A percentile compares a stretch with the other conserved stretches of the same genome.
phyloP scores from a whole-genome alignment of 2,329 filamentous ascomycete genomes.

The Colletotrichum horii region DNA sequence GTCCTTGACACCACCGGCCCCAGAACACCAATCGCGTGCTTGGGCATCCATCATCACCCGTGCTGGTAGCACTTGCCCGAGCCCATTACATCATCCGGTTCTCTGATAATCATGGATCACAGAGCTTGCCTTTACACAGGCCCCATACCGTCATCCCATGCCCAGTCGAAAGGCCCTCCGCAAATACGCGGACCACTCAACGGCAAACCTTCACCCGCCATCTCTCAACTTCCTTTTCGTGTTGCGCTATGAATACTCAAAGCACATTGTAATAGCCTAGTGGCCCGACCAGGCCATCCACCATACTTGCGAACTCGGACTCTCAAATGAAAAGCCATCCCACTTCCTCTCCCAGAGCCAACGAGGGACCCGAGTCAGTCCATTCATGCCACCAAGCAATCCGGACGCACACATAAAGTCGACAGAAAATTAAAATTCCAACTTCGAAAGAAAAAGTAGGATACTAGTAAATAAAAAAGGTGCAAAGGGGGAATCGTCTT shows the following conservation, averaged over 20 bases:
- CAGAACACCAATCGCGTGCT: not conserved
- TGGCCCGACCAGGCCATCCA: not conserved
- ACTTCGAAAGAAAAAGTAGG: conserved; percentile 14
- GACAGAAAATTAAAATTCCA: conserved; percentile 4
- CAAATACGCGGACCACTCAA: conserved; percentile 1
- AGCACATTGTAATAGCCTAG: conserved; percentile 2
- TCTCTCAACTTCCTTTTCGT: conserved; percentile 19
- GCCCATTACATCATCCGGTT: not conserved
- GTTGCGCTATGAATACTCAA: conserved; percentile 15
- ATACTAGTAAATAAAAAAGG: conserved; percentile 23
- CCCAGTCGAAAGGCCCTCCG: not conserved
- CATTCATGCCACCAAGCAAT: not conserved
- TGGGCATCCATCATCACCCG: not conserved
- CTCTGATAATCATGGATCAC: not conserved
- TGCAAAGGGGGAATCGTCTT: conserved; percentile 21
- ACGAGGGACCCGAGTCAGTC: not conserved
- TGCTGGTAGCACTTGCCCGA: not conserved
- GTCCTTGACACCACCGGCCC: not conserved
- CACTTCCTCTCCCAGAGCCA: conserved; percentile 1
- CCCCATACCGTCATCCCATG: not conserved
- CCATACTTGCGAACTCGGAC: not conserved
- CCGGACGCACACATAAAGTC: not conserved
- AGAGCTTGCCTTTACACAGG: too few species aligned
- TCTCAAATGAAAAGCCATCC: not conserved
- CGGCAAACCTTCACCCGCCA: conserved; percentile 2